These are phyloP conservation scores for Tilletia indica DNA, from an alignment of 1,284 basidiomycete genomes.

Conservation along the genomic window DNA sequence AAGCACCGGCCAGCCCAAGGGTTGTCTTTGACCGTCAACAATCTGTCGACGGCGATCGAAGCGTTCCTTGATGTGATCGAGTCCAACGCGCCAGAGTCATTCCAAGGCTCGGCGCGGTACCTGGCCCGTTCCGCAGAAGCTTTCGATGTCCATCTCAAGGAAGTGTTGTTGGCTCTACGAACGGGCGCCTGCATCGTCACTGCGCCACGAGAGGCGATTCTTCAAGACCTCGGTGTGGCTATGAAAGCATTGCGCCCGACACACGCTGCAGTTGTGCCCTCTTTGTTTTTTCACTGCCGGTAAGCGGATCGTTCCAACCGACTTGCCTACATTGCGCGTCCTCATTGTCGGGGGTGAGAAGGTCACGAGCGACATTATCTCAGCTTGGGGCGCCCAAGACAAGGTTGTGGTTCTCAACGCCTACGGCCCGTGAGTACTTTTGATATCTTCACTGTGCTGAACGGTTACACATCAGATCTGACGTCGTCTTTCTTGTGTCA, in stretches of 20 bases:
- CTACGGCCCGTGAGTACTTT: slow-evolving; percentile 37
- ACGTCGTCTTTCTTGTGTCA: background rate
- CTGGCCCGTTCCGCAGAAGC: slow-evolving; percentile 52
- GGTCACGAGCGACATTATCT: slow-evolving; percentile 37
- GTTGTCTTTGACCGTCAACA: slow-evolving; percentile 44
- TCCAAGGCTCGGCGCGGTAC: slow-evolving; percentile 34
- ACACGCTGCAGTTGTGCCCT: slow-evolving; percentile 53
- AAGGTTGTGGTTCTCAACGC: slow-evolving; percentile 44
- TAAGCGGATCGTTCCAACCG: slow-evolving; percentile 34
- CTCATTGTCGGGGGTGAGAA: slow-evolving; percentile 52
- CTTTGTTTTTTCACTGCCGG: slow-evolving; percentile 49
- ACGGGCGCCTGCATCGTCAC: slow-evolving; percentile 51
- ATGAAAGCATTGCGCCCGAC: slow-evolving; percentile 41
- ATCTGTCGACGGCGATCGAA: slow-evolving; percentile 43
- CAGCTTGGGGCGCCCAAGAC: slow-evolving; percentile 31
- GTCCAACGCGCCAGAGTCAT: slow-evolving; percentile 34
- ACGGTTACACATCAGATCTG: background rate
- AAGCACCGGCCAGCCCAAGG: slow-evolving; percentile 50
- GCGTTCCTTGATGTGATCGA: slow-evolving; percentile 38
- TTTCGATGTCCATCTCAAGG: slow-evolving; percentile 54
- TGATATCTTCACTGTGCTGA: background rate
- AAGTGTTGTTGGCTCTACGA: slow-evolving; percentile 50
- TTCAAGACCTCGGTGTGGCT: slow-evolving; percentile 48
- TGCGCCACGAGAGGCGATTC: slow-evolving; percentile 40
- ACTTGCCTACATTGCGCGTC: slow-evolving; percentile 39